Percentiles rank a stretch among this genome's conserved stretches.
phyloP scores from a whole-genome alignment of 148 eudicot genomes.

The Spergularia marina region DNA sequence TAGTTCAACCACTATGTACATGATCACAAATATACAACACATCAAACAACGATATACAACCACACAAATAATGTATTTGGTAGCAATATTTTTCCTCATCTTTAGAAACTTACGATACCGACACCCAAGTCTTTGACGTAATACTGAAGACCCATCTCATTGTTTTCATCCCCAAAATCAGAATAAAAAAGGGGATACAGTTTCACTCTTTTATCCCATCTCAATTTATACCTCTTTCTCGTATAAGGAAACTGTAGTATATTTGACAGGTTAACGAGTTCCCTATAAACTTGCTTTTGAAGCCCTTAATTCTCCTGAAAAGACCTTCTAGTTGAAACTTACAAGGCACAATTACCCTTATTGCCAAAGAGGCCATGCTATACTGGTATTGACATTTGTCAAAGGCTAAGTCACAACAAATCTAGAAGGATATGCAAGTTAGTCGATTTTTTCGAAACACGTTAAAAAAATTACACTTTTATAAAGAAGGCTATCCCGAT shows the following conservation, averaged over 20 bases:
- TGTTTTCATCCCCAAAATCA: neutral
- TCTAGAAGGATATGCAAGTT: too few relatives aligned
- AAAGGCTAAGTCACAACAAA: too few relatives aligned
- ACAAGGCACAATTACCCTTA: neutral
- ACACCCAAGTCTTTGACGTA: neutral
- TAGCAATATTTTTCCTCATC: slow-evolving; percentile 1
- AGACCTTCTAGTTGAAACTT: neutral
- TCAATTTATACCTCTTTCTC: neutral
- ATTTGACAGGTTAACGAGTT: neutral
- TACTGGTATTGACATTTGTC: too few relatives aligned
- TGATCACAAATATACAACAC: too few relatives aligned
- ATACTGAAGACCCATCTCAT: neutral
- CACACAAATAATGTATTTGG: slow-evolving; percentile 17
- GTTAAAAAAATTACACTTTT: too few relatives aligned
- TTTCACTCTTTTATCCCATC: neutral
- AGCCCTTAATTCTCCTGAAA: neutral
- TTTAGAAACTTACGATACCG: slow-evolving; percentile 2
- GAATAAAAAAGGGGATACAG: neutral
- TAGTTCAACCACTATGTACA: slow-evolving; percentile 6
- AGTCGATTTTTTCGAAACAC: too few relatives aligned
- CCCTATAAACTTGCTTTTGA: neutral
- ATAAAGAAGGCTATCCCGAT: too few relatives aligned
- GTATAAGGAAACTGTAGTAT: neutral
- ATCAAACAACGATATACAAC: slow-evolving; percentile 5
- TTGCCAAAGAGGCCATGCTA: too few relatives aligned